Percentiles rank a stretch among this genome's conserved stretches.
These are phyloP conservation scores for Mallotus japonicus DNA, from an alignment of 441 rosid species.

Conservation along the genomic window DNA sequence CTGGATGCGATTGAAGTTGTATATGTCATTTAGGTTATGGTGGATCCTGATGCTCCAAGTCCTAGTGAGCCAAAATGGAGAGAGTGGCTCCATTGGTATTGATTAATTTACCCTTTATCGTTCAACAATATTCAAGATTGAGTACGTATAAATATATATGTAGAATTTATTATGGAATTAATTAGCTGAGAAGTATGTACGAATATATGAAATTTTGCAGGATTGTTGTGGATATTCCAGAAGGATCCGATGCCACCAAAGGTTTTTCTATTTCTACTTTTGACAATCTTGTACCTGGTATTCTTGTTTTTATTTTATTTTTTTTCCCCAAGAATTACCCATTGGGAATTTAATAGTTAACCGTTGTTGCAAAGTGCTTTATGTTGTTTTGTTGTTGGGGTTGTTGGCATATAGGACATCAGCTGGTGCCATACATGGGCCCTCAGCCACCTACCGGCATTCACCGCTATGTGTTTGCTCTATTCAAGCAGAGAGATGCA, in stretches of 20 bases:
- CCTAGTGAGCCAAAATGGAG: constrained; percentile 85
- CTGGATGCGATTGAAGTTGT: neutral
- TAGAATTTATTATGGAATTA: too few species aligned
- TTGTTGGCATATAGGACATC: constrained; percentile 46
- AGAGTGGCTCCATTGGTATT: constrained; percentile 90
- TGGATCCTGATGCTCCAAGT: constrained; percentile 94
- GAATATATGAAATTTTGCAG: constrained; percentile 29
- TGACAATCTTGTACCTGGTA: neutral
- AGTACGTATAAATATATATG: too few species aligned
- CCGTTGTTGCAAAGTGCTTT: too few species aligned
- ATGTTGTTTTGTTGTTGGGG: neutral
- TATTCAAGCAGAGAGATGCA: constrained; percentile 62
- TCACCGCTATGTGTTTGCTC: constrained; percentile 71
- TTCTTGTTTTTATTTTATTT: too few species aligned
- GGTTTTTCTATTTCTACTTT: constrained; percentile 26
- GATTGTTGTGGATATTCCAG: constrained; percentile 82
- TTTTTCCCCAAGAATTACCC: too few species aligned
- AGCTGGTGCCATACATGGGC: constrained; percentile 62
- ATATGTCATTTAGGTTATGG: constrained; percentile 52
- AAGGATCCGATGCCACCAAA: constrained; percentile 57
- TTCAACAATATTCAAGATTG: too few species aligned
- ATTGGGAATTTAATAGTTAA: neutral
- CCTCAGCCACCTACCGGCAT: constrained; percentile 89
- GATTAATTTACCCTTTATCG: too few species aligned
- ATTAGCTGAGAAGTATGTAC: too few species aligned